These are phyloP conservation scores for Rhodomyrtus tomentosa DNA, from an alignment of 345 rosid species.

Conservation along the genomic window DNA sequence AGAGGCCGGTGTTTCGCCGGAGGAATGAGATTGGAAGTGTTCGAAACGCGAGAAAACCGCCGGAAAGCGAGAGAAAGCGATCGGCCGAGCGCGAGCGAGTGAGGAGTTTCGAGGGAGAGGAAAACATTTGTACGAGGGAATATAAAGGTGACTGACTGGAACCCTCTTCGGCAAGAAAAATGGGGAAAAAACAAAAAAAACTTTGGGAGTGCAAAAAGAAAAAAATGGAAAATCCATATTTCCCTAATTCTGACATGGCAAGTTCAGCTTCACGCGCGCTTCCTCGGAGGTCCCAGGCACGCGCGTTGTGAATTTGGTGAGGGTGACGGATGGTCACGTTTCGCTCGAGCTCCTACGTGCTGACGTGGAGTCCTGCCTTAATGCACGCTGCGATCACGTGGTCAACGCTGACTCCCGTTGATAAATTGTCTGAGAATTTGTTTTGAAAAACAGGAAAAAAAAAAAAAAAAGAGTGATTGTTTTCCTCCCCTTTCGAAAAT, in stretches of 20 bases:
- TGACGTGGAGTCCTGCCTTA: background rate
- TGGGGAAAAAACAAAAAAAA: background rate
- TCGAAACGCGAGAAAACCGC: background rate
- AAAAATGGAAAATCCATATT: background rate
- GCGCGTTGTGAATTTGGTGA: background rate
- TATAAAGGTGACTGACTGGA: conserved; percentile 5
- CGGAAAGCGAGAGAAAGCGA: background rate
- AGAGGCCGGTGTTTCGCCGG: background rate
- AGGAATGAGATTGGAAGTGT: background rate
- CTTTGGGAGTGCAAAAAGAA: background rate
- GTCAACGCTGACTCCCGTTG: background rate
- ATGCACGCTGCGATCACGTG: background rate
- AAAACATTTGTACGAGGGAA: background rate
- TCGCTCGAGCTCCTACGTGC: background rate
- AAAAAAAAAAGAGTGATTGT: background rate
- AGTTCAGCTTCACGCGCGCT: background rate
- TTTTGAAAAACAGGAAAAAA: background rate
- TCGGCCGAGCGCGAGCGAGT: background rate
- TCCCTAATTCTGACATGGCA: background rate
- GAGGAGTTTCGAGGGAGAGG: background rate
- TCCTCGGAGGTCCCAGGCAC: background rate
- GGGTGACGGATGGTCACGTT: background rate
- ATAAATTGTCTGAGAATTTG: background rate
- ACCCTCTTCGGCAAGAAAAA: background rate
- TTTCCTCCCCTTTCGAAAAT: background rate